Conservation (phyloP, 2,329 filamentous ascomycete genomes). For the Penicillium sp. region DNA sequence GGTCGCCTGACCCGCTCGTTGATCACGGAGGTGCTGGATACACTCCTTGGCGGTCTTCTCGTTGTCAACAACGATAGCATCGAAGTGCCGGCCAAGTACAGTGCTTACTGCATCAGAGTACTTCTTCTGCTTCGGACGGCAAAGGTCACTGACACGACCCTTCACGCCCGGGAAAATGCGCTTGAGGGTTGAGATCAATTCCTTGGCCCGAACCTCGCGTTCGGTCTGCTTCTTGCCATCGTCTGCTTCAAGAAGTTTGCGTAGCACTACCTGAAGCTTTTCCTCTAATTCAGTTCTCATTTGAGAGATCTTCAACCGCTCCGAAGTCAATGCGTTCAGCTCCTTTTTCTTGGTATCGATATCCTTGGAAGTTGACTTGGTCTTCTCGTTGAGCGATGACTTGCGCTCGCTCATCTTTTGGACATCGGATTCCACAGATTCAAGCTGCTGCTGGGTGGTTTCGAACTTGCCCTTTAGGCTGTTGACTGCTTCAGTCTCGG, state of each 20-base stretch:
- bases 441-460: conserved; percentile 69
- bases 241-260: conserved; percentile 81
- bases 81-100: conserved; percentile 88
- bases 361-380: conserved; percentile 72
- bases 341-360: conserved; percentile 88
- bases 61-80: conserved; percentile 91
- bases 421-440: conserved; percentile 73
- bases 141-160: conserved; percentile 86
- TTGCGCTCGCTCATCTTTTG: conserved; percentile 69
- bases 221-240: conserved; percentile 83
- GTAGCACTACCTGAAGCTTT: conserved; percentile 78
- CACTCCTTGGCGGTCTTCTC: conserved; percentile 94
- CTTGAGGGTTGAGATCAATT: conserved; percentile 83
- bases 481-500: conserved; percentile 86
- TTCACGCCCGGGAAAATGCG: conserved; percentile 90
- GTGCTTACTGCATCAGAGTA: conserved; percentile 91
- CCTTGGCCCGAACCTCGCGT: conserved; percentile 75
- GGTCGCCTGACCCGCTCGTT: conserved; percentile 82
- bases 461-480: conserved; percentile 89
- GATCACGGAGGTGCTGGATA: conserved; percentile 90
- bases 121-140: conserved; percentile 96
- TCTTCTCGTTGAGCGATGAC: conserved; percentile 60
- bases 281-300: conserved; percentile 87
- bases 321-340: conserved; percentile 80
- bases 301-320: conserved; percentile 77